Conservation (phyloP, 352 stramenopile genomes). For the Blastocystis hominis region DNA sequence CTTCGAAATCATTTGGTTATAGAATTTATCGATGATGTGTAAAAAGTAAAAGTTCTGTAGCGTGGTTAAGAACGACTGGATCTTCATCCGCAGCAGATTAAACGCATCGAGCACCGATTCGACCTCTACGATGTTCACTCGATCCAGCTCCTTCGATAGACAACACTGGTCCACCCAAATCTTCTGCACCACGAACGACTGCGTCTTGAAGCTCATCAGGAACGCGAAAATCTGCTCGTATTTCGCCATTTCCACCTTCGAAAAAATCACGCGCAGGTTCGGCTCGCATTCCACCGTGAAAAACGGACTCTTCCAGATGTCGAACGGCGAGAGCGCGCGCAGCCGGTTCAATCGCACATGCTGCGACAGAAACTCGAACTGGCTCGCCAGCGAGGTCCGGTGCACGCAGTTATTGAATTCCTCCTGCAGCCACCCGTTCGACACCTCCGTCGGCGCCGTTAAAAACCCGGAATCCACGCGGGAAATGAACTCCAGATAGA, state of each 20-base stretch:
- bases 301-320: constrained; percentile 24
- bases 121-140: not conserved
- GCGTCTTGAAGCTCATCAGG: not conserved
- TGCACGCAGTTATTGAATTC: constrained; percentile 27
- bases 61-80: constrained; percentile 11
- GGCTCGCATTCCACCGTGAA: not conserved
- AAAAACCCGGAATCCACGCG: constrained; percentile 24
- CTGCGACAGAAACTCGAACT: not conserved
- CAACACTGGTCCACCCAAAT: constrained; percentile 1
- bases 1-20: not conserved
- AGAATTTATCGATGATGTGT: constrained; percentile 31
- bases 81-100: constrained; percentile 33
- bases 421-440: constrained; percentile 26
- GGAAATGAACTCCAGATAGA: constrained; percentile 46
- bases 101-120: not conserved
- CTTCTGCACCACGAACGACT: not conserved
- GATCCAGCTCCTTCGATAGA: not conserved
- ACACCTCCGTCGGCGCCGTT: not conserved
- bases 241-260: not conserved
- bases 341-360: constrained; percentile 1
- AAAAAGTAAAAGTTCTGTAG: constrained; percentile 47
- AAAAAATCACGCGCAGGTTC: constrained; percentile 14
- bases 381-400: not conserved
- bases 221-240: constrained; percentile 23
- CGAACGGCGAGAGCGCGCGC: not conserved